Conservation (phyloP, 2,329 filamentous ascomycete genomes). For the Cercospora berteroae region DNA sequence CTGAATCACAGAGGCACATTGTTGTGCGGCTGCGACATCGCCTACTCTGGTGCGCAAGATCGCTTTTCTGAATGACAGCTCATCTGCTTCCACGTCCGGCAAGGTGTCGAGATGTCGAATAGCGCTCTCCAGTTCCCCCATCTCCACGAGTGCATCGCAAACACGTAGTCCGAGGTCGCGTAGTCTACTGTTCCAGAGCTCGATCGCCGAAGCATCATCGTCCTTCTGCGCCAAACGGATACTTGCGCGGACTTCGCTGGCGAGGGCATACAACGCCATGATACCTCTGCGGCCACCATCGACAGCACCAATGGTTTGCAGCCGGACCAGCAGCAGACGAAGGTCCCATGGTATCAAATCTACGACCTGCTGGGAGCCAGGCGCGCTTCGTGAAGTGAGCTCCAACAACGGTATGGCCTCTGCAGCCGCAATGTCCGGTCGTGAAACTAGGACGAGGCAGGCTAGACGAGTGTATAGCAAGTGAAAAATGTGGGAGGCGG, state of each 20-base stretch:
- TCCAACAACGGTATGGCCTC: slow-evolving; percentile 64
- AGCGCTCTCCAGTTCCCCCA: slow-evolving; percentile 83
- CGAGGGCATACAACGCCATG: slow-evolving; percentile 87
- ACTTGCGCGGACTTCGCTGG: slow-evolving; percentile 33
- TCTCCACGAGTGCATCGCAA: slow-evolving; percentile 70
- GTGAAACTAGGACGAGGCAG: slow-evolving; percentile 76
- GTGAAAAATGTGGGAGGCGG: slow-evolving; percentile 67
- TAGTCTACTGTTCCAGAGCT: slow-evolving; percentile 70
- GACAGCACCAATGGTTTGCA: slow-evolving; percentile 82
- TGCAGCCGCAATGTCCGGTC: slow-evolving; percentile 55
- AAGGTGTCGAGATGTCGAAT: slow-evolving; percentile 68
- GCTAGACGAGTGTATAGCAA: slow-evolving; percentile 79
- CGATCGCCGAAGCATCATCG: slow-evolving; percentile 56
- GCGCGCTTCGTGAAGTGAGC: slow-evolving; percentile 44
- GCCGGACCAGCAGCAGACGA: slow-evolving; percentile 74
- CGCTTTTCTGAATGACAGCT: slow-evolving; percentile 47
- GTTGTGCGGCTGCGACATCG: slow-evolving; percentile 56
- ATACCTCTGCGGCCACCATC: slow-evolving; percentile 80
- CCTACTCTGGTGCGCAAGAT: slow-evolving; percentile 78
- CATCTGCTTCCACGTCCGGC: slow-evolving; percentile 44
- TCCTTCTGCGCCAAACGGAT: slow-evolving; percentile 40
- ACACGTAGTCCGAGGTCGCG: slow-evolving; percentile 68
- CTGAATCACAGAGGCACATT: slow-evolving; percentile 17
- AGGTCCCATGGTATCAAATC: slow-evolving; percentile 84
- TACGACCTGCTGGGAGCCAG: slow-evolving; percentile 53